Evolutionary conservation across 306 rosid genomes (phyloP).

Genomic region (Mucuna pruriens): DNA sequence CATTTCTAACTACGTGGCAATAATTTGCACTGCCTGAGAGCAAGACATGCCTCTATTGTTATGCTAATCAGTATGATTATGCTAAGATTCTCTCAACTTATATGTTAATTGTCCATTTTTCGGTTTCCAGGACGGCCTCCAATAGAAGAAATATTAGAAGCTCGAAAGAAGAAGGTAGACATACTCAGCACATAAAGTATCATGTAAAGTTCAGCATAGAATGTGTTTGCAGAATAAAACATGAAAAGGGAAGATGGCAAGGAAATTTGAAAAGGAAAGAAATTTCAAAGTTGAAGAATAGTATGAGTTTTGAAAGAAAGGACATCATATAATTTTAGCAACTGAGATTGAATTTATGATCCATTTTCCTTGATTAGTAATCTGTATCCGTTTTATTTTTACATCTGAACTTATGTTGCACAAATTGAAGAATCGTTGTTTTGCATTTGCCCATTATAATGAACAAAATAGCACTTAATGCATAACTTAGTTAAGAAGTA

Average conservation of each 20-base stretch:
- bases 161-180: constrained; percentile 74
- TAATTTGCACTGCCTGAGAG: constrained; percentile 13
- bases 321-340: not conserved
- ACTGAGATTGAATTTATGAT: not conserved
- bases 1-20: not conserved
- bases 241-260: not conserved
- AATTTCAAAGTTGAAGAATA: not conserved
- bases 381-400: constrained; percentile 15
- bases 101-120: constrained; percentile 5
- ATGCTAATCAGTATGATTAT: constrained; percentile 19
- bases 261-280: not conserved
- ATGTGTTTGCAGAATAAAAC: constrained; percentile 5
- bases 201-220: not conserved
- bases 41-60: constrained; percentile 6
- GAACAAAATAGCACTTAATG: constrained; percentile 8
- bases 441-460: not conserved
- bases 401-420: not conserved
- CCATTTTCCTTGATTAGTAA: not conserved
- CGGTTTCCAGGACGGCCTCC: constrained; percentile 79
- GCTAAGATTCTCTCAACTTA: not conserved
- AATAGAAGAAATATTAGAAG: constrained; percentile 70
- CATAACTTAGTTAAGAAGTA: not conserved
- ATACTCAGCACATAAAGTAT: constrained; percentile 1
- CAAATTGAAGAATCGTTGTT: not conserved
- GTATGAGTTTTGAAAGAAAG: not conserved